Percentiles rank a stretch among this genome's conserved stretches.
Conservation (phyloP, 2,329 filamentous ascomycete species). For the Botrytis byssoidea region DNA sequence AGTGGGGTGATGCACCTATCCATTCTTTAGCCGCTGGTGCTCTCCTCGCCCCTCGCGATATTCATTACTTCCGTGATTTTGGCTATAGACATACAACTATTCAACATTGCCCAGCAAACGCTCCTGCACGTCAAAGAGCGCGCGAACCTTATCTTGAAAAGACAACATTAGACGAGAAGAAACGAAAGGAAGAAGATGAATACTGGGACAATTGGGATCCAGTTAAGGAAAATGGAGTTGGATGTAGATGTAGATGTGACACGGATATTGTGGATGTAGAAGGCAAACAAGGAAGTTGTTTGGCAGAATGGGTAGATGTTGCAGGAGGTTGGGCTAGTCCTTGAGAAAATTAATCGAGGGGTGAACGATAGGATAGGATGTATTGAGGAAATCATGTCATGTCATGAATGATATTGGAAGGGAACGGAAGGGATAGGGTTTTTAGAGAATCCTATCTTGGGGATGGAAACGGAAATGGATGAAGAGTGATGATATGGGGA, state of each 20-base stretch:
- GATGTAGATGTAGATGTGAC: constrained; percentile 93
- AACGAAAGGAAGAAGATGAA: constrained; percentile 85
- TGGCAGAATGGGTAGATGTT: constrained; percentile 95
- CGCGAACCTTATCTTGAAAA: constrained; percentile 77
- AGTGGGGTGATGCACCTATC: constrained; percentile 99
- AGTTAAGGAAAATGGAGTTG: constrained; percentile 92
- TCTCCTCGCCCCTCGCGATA: constrained; percentile 75
- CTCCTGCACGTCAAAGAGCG: constrained; percentile 80
- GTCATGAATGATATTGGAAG: constrained; percentile 7
- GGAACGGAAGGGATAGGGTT: background rate
- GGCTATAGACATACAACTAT: constrained; percentile 98
- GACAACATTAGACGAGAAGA: constrained; percentile 78
- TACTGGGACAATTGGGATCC: constrained; percentile 91
- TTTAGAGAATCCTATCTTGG: background rate
- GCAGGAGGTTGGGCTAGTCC: constrained; percentile 80
- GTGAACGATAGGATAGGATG: constrained; percentile 13
- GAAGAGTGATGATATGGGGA: background rate
- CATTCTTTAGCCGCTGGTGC: constrained; percentile 94
- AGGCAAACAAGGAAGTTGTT: constrained; percentile 92
- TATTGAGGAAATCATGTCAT: background rate
- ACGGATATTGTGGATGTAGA: constrained; percentile 97
- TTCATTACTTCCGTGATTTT: constrained; percentile 99
- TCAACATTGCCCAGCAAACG: constrained; percentile 96
- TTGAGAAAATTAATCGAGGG: constrained; percentile 28
- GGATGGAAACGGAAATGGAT: background rate